Evolutionary conservation across 805 yeast species (phyloP).

Genomic region (Jamesozyma jinghongensis): DNA sequence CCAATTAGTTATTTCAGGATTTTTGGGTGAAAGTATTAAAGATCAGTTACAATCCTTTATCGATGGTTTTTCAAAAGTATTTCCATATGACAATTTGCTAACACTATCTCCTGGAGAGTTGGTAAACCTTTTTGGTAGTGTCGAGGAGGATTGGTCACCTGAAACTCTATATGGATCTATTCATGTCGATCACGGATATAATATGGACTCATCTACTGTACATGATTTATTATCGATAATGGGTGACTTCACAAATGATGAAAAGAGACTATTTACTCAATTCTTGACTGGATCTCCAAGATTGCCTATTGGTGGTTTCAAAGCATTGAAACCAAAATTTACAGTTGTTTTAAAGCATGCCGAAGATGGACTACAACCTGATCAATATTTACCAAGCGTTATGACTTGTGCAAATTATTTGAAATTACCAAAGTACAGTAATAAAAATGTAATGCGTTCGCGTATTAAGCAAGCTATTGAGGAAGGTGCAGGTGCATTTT

Average conservation of each 20-base stretch:
- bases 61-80: constrained; percentile 72
- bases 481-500: constrained; percentile 85
- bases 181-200: constrained; percentile 86
- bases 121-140: constrained; percentile 60
- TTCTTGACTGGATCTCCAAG: constrained; percentile 91
- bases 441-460: constrained; percentile 47
- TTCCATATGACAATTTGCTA: constrained; percentile 64
- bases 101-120: constrained; percentile 72
- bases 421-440: constrained; percentile 76
- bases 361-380: constrained; percentile 61
- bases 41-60: constrained; percentile 61
- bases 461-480: constrained; percentile 61
- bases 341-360: constrained; percentile 79
- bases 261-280: constrained; percentile 68
- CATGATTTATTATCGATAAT: constrained; percentile 53
- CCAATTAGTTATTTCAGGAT: constrained; percentile 44
- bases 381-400: constrained; percentile 87
- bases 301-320: constrained; percentile 90
- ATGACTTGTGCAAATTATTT: constrained; percentile 97
- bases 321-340: constrained; percentile 65
- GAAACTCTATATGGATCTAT: constrained; percentile 51
- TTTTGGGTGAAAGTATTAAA: constrained; percentile 54
- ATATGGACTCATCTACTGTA: constrained; percentile 56
- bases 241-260: constrained; percentile 41
- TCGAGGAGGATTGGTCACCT: constrained; percentile 79